phyloP scores from a whole-genome alignment of 139 green algal genomes.

The Prasinococcaceae sp. region DNA sequence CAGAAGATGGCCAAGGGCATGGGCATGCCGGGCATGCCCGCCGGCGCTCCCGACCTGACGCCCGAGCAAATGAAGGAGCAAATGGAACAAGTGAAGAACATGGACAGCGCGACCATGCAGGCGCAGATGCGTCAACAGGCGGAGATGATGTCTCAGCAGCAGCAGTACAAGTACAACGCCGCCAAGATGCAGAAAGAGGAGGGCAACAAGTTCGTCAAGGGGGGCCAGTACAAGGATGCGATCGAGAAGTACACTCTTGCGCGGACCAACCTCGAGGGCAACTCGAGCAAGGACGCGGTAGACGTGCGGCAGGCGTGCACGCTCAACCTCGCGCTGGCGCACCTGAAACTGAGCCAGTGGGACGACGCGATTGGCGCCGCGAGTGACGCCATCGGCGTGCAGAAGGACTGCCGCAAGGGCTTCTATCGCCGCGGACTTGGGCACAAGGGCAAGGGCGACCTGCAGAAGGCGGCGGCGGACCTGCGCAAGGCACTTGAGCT shows the following conservation, averaged over 20 bases:
- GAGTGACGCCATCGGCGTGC: not conserved
- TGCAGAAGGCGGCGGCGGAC: not conserved
- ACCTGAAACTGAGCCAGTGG: slow-evolving; percentile 5
- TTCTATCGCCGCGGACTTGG: slow-evolving; percentile 9
- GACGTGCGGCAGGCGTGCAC: slow-evolving; percentile 1
- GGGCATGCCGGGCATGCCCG: not conserved
- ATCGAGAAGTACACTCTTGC: slow-evolving; percentile 16
- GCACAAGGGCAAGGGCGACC: slow-evolving; percentile 1
- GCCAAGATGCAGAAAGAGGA: slow-evolving; percentile 6
- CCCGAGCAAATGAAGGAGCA: not conserved
- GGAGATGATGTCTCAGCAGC: not conserved
- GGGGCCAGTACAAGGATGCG: slow-evolving; percentile 6
- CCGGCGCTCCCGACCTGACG: slow-evolving; percentile 7
- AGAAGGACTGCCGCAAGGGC: slow-evolving; percentile 7
- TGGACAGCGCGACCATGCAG: slow-evolving; percentile 7
- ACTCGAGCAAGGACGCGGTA: not conserved
- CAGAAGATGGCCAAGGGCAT: not conserved
- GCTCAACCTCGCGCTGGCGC: slow-evolving; percentile 13
- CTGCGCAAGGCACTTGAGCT: slow-evolving; percentile 7
- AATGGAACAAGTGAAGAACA: slow-evolving; percentile 4
- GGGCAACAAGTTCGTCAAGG: slow-evolving; percentile 7
- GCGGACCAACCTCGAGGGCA: slow-evolving; percentile 1
- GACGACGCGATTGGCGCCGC: not conserved
- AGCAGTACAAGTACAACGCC: slow-evolving; percentile 1
- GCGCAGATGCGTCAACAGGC: not conserved